A percentile compares a stretch with the other conserved stretches of the same genome.
Conservation (phyloP, 73 alveolate species). For the Stentor coeruleus region DNA sequence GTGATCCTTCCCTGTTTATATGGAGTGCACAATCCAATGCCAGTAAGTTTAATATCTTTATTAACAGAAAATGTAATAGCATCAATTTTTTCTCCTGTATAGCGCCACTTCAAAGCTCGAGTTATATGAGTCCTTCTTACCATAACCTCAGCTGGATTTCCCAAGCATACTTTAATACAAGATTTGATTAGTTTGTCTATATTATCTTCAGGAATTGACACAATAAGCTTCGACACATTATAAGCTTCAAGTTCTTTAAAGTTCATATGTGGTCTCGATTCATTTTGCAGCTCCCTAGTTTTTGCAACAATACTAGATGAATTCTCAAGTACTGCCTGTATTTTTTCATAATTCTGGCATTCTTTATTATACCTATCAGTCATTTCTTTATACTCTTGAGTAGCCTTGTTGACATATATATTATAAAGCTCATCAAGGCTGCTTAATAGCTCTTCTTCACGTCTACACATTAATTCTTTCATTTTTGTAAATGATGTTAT, state of each 20-base stretch:
- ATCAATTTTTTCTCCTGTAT: not conserved
- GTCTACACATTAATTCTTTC: not conserved
- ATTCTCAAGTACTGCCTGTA: not conserved
- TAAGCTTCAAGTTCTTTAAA: not conserved
- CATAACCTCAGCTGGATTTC: not conserved
- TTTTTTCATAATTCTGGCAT: not conserved
- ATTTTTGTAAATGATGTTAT: not conserved
- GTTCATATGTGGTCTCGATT: not conserved
- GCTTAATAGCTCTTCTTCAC: not conserved
- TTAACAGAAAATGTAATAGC: constrained; percentile 1
- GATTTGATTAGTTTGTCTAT: not conserved
- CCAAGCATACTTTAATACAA: not conserved
- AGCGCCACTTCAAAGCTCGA: not conserved
- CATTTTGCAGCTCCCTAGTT: not conserved
- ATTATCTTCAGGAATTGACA: not conserved
- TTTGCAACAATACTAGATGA: not conserved
- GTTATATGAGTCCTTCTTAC: not conserved
- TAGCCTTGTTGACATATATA: not conserved
- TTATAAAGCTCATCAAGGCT: not conserved
- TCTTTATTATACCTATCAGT: not conserved
- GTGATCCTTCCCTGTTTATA: not conserved
- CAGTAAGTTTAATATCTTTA: not conserved
- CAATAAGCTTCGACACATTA: not conserved
- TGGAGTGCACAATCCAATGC: not conserved
- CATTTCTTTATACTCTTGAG: not conserved